Base-by-base conservation (phyloP, 352 stramenopile species). In the Phytophthora tubulina region DNA sequence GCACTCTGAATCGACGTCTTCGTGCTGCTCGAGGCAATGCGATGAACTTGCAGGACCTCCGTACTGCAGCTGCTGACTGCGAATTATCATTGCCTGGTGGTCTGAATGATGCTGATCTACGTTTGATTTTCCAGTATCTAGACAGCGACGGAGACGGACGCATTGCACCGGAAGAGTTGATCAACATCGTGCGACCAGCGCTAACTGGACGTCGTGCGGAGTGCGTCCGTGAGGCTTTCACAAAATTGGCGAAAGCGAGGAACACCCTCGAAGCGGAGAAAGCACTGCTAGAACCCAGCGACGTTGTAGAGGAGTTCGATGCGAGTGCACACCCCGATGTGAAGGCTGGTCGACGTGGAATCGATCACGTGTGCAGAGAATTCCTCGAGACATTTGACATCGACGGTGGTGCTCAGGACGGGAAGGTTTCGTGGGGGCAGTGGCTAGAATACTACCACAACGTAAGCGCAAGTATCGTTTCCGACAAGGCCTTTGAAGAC, bases 401-500 rank as follows among this genome's bases (percentile, higher is more conserved):
- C 42, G 85, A 92, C 42, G 80, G 82, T 14, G 58, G 84, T 15
- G 35, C 56, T 11, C 80, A 90, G 62, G 82, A 95, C 27, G 88
- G 87, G 53, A 90, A 92, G 49, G 81, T 95, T 58, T 84, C 81
- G 51, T 89, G 75, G 74, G 70, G 78, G 3, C 82, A 92, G 65
- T 95, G 85, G 85, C 67, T 72, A 14, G 76, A 93, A 45, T 98
- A 98, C 77, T 98, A 98, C 73, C 77, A 90, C 42, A 97, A 97
- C 75, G 76, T 98, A 4, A 95, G 85, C 50, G 90, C 90, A 5
- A 91, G 78, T 49, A 95, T 98, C 62, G 92, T 96, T 36, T 83
- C 93, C 54, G 90, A 98, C 67, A 89, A 97, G 57, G 96, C 94
- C 56, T 98, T 98, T 62, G 91, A 97, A 71, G 76, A 95, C 30